These are phyloP conservation scores for Backusella parvicylindrica DNA, from an alignment of 192 early-diverging fungal species.

Conservation along the genomic window DNA sequence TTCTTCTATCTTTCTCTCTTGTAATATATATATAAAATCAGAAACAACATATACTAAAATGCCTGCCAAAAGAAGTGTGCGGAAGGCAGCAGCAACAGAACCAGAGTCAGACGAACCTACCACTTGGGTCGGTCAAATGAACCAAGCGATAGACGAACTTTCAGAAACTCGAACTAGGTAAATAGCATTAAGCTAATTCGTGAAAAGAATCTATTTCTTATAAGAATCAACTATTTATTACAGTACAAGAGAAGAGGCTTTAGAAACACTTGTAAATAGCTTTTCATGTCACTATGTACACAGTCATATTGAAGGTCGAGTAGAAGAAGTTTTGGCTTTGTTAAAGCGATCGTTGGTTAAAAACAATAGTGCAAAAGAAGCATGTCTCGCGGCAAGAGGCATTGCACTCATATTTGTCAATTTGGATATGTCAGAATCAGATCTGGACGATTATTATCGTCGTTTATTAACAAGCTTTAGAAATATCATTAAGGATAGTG, in stretches of 20 bases:
- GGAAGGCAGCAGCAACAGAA: background rate
- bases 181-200: background rate
- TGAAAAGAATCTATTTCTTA: background rate
- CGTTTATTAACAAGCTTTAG: slow-evolving; percentile 41
- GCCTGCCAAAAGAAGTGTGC: background rate
- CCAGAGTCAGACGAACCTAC: background rate
- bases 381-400: slow-evolving; percentile 39
- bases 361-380: slow-evolving; percentile 35
- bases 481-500: slow-evolving; percentile 42
- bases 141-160: slow-evolving; percentile 49
- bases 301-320: slow-evolving; percentile 44
- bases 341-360: slow-evolving; percentile 53
- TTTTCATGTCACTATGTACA: slow-evolving; percentile 54
- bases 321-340: slow-evolving; percentile 51
- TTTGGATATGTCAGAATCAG: slow-evolving; percentile 34
- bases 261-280: slow-evolving; percentile 42
- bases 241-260: slow-evolving; percentile 56
- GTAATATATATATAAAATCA: background rate
- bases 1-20: background rate
- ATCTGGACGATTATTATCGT: slow-evolving; percentile 46
- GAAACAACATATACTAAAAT: background rate
- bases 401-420: slow-evolving; percentile 48
- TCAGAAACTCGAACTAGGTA: slow-evolving; percentile 53
- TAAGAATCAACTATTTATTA: background rate
- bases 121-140: slow-evolving; percentile 41